Percentiles rank a stretch among this genome's conserved stretches.
Evolutionary conservation across 202 grass and related monocot species (phyloP).

Genomic region (Brachypodium distachyon): DNA sequence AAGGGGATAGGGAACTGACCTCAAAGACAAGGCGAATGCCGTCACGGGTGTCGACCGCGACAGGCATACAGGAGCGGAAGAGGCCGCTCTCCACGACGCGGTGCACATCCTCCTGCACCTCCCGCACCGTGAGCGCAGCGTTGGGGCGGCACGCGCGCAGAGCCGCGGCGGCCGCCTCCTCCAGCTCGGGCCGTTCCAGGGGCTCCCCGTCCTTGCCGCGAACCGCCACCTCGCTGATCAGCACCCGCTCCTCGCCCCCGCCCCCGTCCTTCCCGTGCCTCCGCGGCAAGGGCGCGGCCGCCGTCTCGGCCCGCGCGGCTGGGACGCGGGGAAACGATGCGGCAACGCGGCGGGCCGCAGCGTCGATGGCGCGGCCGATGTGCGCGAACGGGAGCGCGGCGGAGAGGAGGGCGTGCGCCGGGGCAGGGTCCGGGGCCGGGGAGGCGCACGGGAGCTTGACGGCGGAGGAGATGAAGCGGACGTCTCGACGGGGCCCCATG

Average conservation of each 20-base stretch:
- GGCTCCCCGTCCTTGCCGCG: slow-evolving; percentile 83
- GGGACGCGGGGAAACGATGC: slow-evolving; percentile 21
- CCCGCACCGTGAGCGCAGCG: slow-evolving; percentile 79
- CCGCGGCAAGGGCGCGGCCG: slow-evolving; percentile 24
- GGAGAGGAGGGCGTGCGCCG: slow-evolving; percentile 28
- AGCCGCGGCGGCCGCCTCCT: slow-evolving; percentile 51
- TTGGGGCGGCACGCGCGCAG: slow-evolving; percentile 81
- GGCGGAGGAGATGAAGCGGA: slow-evolving; percentile 59
- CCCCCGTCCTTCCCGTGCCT: slow-evolving; percentile 52
- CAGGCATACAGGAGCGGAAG: slow-evolving; percentile 82
- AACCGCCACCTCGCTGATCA: slow-evolving; percentile 92
- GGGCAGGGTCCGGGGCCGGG: background rate
- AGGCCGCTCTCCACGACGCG: slow-evolving; percentile 82
- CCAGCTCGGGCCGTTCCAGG: slow-evolving; percentile 69
- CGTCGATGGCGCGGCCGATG: slow-evolving; percentile 53
- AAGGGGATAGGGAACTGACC: slow-evolving; percentile 18
- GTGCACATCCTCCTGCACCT: slow-evolving; percentile 94
- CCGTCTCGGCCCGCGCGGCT: slow-evolving; percentile 20
- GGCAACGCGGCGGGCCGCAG: slow-evolving; percentile 16
- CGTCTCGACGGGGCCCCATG: slow-evolving; percentile 43
- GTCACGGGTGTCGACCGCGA: slow-evolving; percentile 87
- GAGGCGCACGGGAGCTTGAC: slow-evolving; percentile 36
- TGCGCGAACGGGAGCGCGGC: slow-evolving; percentile 60
- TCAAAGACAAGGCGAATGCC: slow-evolving; percentile 91
- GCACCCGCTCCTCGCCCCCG: slow-evolving; percentile 69